A percentile compares a stretch with the other conserved stretches of the same genome.
Conservation (phyloP, 2,329 filamentous ascomycete genomes). For the Thermothelomyces thermophilus region DNA sequence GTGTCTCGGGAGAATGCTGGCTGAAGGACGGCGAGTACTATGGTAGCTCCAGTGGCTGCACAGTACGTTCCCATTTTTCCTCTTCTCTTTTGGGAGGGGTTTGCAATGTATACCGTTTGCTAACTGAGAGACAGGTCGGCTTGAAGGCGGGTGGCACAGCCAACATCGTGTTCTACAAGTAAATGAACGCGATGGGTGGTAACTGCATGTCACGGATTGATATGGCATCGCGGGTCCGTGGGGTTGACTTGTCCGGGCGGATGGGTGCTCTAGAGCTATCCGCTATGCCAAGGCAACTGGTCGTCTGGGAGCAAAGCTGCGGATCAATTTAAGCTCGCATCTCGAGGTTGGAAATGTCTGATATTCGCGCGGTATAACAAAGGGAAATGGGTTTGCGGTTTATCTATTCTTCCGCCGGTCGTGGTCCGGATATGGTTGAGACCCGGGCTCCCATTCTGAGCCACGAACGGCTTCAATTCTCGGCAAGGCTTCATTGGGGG, state of each 20-base stretch:
- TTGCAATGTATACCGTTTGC: conserved; percentile 4
- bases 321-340: conserved; percentile 17
- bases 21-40: conserved; percentile 58
- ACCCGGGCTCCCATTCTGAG: too few species aligned
- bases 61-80: too few species aligned
- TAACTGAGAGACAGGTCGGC: conserved; percentile 35
- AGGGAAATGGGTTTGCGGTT: conserved; percentile 4
- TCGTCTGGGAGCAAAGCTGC: conserved; percentile 5
- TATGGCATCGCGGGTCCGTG: conserved; percentile 5
- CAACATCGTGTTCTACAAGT: conserved; percentile 35
- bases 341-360: conserved; percentile 22
- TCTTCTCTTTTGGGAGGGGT: too few species aligned
- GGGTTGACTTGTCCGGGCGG: conserved; percentile 1
- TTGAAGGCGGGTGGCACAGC: conserved; percentile 37
- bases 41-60: conserved; percentile 61
- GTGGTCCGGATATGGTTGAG: not conserved
- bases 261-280: conserved; percentile 3
- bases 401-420: not conserved
- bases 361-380: conserved; percentile 15
- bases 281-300: not conserved
- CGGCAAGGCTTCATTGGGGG: too few species aligned
- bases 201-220: conserved; percentile 1
- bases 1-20: conserved; percentile 53
- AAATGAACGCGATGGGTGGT: not conserved
- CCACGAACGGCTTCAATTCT: too few species aligned